Conservation (phyloP, 129 eudicot genomes). For the Rutidosis leptorrhynchoides region DNA sequence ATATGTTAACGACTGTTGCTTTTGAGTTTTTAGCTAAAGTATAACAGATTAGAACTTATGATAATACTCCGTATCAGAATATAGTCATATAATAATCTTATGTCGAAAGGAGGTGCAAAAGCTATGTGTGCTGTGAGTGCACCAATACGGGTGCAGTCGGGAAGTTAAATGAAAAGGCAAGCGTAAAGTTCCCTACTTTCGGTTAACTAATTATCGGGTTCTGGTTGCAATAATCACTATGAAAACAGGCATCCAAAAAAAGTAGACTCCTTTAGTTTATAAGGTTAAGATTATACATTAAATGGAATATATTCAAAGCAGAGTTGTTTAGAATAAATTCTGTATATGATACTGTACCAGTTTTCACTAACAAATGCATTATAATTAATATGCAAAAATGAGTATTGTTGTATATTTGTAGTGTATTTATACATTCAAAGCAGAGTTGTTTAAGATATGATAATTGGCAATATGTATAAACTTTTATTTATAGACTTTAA, state of each 20-base stretch:
- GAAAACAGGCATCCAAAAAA: background rate
- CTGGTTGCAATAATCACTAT: background rate
- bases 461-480: too few species aligned
- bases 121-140: slow-evolving; percentile 99
- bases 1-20: background rate
- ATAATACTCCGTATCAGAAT: background rate
- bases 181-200: background rate
- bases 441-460: too few species aligned
- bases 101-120: slow-evolving; percentile 91
- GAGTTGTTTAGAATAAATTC: background rate
- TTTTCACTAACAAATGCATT: slow-evolving; percentile 13
- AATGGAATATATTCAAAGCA: slow-evolving; percentile 8
- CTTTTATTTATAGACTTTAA: too few species aligned
- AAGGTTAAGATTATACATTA: slow-evolving; percentile 9
- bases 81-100: slow-evolving; percentile 18
- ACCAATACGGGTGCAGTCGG: slow-evolving; percentile 95
- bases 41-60: background rate
- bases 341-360: slow-evolving; percentile 7
- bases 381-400: too few species aligned
- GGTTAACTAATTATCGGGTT: background rate
- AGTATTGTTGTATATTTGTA: too few species aligned
- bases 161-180: slow-evolving; percentile 87
- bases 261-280: background rate
- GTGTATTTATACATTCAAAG: too few species aligned
- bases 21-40: background rate